Evolutionary conservation across 106 monocot genomes (phyloP), one percentile per base, ranked within the genome.

Genomic region (Allium fistulosum): DNA sequence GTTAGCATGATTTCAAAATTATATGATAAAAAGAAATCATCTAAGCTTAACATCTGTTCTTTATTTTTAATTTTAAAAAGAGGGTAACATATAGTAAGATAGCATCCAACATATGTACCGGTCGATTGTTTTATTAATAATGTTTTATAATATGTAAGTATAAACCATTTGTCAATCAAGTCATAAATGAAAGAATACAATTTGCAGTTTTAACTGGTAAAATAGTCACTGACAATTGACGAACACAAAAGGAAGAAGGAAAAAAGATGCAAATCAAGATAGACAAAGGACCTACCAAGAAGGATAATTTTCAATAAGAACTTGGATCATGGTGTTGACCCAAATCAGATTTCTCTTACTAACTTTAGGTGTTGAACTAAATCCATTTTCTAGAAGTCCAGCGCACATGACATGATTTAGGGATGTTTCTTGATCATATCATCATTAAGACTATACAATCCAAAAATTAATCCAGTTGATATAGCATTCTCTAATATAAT

Each of bases 351-450:
- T 83, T 59, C 74, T 77, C 78, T 73, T 88, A 71, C 71, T 86
- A 91, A 96, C 91, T 76, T 88, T 82, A 2, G 86, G 88, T 11
- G 95, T 96, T 10, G 85, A 64, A 60, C 95, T 91, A 78, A 96
- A 96, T 10, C 95, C 95, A 79, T 86, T 86, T 27, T 81, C 86
- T 57, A 96, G 61, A 11, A 96, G 78, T 4, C 91, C 95, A n/a
- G 80, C 85, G 59, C 56, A 57, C 67, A 66, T 79, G 51, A 86
- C 91, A 86, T 95, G 95, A 64, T 95, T 95, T 60, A 95, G 81
- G 4, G 95, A 85, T 7, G 95, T 91, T 59, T 96, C 95, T 91
- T 96, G 80, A 58, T 80, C 49, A 72, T n/a, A n/a, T n/a, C n/a
- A n/a, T n/a, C n/a, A n/a, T n/a, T n/a, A n/a, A n/a, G n/a, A n/a